Conservation (phyloP, 352 stramenopile genomes). For the Blastocystis sp. region DNA sequence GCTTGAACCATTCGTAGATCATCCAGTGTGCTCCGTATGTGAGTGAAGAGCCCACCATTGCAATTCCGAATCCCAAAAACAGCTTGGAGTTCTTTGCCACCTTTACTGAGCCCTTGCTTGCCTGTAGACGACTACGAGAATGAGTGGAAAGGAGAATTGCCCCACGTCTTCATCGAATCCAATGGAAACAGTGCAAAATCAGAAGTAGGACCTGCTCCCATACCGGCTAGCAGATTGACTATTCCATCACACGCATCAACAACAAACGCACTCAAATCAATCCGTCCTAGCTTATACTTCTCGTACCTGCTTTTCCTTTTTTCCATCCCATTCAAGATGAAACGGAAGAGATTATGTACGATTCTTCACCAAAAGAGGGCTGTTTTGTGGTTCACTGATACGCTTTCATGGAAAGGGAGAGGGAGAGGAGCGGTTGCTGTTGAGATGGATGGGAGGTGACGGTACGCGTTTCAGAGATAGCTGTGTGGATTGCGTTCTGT, state of each 20-base stretch:
- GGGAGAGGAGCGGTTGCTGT: neutral
- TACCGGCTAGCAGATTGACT: constrained; percentile 63
- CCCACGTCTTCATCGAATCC: constrained; percentile 68
- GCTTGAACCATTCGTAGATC: constrained; percentile 68
- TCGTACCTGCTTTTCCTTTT: neutral
- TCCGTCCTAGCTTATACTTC: constrained; percentile 51
- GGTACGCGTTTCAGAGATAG: too few relatives aligned
- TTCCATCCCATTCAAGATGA: constrained; percentile 6
- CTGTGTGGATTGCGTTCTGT: too few relatives aligned
- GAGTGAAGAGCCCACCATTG: constrained; percentile 67
- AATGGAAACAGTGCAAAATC: constrained; percentile 65
- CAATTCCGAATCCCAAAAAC: constrained; percentile 52
- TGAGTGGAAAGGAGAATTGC: neutral
- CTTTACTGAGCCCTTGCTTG: constrained; percentile 49
- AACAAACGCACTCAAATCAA: constrained; percentile 45
- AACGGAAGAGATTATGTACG: neutral
- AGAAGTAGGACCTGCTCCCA: constrained; percentile 62
- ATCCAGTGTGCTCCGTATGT: constrained; percentile 67
- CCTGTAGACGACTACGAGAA: constrained; percentile 44
- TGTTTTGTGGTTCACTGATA: neutral
- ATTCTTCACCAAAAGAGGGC: neutral
- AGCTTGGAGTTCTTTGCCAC: constrained; percentile 51
- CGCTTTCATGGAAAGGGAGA: neutral
- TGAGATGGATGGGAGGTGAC: too few relatives aligned
- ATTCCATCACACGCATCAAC: neutral